phyloP scores from a whole-genome alignment of 225 moss, liverwort and hornwort genomes.

The Climacium dendroides region DNA sequence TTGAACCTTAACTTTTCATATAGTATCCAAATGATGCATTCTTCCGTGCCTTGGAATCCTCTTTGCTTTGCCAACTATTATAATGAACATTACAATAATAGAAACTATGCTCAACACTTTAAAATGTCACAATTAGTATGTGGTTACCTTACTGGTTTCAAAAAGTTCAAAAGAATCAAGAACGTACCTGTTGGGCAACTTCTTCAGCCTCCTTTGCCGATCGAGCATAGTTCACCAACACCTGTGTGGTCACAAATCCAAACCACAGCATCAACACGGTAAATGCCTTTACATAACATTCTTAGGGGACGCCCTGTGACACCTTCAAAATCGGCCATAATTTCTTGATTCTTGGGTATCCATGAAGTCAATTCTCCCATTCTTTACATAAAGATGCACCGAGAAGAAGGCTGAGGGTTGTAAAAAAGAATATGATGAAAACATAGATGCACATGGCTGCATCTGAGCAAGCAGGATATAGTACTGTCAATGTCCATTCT shows the following conservation, averaged over 20 bases:
- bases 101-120: neutral
- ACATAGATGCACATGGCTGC: neutral
- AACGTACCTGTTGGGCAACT: constrained; percentile 67
- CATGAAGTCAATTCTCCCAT: neutral
- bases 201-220: constrained; percentile 78
- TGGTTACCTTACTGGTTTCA: neutral
- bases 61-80: neutral
- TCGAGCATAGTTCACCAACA: constrained; percentile 83
- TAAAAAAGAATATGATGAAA: neutral
- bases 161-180: neutral
- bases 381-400: neutral
- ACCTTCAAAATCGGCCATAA: neutral
- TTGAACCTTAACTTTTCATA: neutral
- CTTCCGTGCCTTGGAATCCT: neutral
- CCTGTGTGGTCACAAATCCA: constrained; percentile 15
- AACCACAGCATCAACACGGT: neutral
- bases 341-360: neutral
- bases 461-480: neutral
- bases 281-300: neutral
- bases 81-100: neutral
- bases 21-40: neutral
- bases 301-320: neutral
- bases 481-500: neutral
- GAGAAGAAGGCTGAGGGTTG: no score
- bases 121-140: neutral